Base-by-base conservation (phyloP, 1,139 yeast species). In the Blastobotrys serpentis region DNA sequence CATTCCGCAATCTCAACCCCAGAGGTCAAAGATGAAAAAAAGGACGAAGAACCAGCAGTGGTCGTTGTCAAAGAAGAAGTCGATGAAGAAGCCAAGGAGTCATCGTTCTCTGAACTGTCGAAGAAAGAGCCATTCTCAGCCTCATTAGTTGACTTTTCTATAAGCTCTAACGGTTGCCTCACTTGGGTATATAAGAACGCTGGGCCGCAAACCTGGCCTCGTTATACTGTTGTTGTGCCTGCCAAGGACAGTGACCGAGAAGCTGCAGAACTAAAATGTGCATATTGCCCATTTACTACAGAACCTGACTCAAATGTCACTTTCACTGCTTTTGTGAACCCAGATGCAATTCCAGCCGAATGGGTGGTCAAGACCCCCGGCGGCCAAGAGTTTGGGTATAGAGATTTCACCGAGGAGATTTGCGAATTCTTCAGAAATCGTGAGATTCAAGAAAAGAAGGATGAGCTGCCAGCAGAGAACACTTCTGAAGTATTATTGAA, bases 171-270 rank as follows among this genome's bases (percentile, higher is more conserved):
- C 18, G 53, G 51, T 4, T 50, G 53, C 19, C 37, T 47, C 22
- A 51, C 47, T 1, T 46, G 50, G 51, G 43, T 36, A 10, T 46
- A 52, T 32, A 44, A 38, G 26, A 54, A 56, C 45, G 49, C 49
- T 7, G 59, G 59, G 16, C 38, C 46, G 16, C 45, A 43, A 25
- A 36, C 54, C 11, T 56, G 59, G 59, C 54, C 55, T 6, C 44
- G 48, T 22, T 56, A 52, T 34, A 52, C 56, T 17, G 30, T 30
- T 34, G 45, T 48, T 16, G 48, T 45, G 8, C 49, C 52, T 5
- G 45, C 43, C 4, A 23, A 16, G 29, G 47, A 39, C 10, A 48
- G 48, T 29, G 33, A 17, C 21, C 19, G 29, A 11, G 40, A 40
- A n/a, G 38, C 33, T 2, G 42, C 39, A 11, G 16, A 43, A 10